These are phyloP conservation scores for Aspergillus ibericus DNA, from an alignment of 2,329 filamentous ascomycete genomes.

Conservation along the genomic window DNA sequence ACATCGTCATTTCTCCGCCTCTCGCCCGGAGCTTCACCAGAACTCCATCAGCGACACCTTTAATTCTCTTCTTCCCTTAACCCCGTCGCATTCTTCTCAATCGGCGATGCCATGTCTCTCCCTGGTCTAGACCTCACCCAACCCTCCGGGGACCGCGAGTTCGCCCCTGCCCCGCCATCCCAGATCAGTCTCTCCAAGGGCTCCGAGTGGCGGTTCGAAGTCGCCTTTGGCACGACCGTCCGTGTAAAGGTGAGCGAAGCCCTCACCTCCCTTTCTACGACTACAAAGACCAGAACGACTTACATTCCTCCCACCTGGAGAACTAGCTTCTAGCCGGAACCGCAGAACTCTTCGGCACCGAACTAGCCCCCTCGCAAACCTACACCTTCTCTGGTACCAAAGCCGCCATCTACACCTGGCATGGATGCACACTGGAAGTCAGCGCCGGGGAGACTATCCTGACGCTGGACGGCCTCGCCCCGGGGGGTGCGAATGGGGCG, in stretches of 20 bases:
- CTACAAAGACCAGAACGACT: neutral
- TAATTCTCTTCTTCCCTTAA: neutral
- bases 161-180: constrained; percentile 40
- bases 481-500: constrained; percentile 23
- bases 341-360: constrained; percentile 92
- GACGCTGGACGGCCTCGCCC: constrained; percentile 29
- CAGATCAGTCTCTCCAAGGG: constrained; percentile 60
- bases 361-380: constrained; percentile 75
- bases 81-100: neutral
- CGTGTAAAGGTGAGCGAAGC: constrained; percentile 51
- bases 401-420: constrained; percentile 87
- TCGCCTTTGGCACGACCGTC: constrained; percentile 56
- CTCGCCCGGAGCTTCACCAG: neutral
- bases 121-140: constrained; percentile 70
- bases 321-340: constrained; percentile 70
- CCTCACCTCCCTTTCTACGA: neutral
- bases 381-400: constrained; percentile 83
- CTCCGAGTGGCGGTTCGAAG: constrained; percentile 78
- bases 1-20: constrained; percentile 17
- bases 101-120: constrained; percentile 62
- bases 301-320: constrained; percentile 6
- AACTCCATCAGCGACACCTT: neutral
- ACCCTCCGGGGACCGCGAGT: constrained; percentile 52
- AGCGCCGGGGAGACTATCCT: constrained; percentile 58
- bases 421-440: constrained; percentile 83